Base-by-base conservation (phyloP, 2,329 filamentous ascomycete species). In the Zelopaecilomyces penicillatus region DNA sequence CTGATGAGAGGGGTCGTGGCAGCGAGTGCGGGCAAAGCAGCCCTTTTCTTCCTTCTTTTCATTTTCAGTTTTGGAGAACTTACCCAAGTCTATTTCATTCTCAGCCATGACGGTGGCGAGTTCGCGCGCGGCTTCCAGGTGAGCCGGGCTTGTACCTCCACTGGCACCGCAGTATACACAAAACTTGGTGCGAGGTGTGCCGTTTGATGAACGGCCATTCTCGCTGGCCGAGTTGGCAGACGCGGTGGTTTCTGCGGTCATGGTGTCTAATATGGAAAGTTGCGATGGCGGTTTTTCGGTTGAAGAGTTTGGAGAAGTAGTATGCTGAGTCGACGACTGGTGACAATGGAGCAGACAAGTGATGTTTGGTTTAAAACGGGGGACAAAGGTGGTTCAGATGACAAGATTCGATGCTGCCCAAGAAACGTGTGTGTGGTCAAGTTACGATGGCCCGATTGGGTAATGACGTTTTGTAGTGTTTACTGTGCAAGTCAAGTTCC, bases 81-180 rank as follows among this genome's bases (percentile, higher is more conserved):
- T 57, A 80, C 76, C 76, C n/a, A 98, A 80, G 7, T 78, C 76
- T 57, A 94, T 88, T 62, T 87, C 82, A 59, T 85, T 76, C 41
- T 76, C 74, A 61, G 89, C 84, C 68, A 97, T 84, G 52, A 75
- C 73, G 31, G 71, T 70, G 44, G 84, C 91, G 10, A 97, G 80
- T 30, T 78, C 68, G 34, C 83, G 83, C 3, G 93, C 93, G 6
- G 88, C 82, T 62, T 82, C 80, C 57, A 94, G 67, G 65, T 96
- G 87, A 4, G 74, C 75, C 10, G 87, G 82, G 50, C 79, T 83
- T 42, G 73, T 80, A 41, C 93, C 93, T 11, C 76, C 65, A 6
- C 80, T 83, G 42, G 93, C 80, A 60, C 91, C 93, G 70, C 93
- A 97, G 76, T 95, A 97, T 54, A 97, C 91, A 64, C 88, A 95